Base-by-base conservation (phyloP, 2,329 filamentous ascomycete species). In the Sphaerulina musiva region DNA sequence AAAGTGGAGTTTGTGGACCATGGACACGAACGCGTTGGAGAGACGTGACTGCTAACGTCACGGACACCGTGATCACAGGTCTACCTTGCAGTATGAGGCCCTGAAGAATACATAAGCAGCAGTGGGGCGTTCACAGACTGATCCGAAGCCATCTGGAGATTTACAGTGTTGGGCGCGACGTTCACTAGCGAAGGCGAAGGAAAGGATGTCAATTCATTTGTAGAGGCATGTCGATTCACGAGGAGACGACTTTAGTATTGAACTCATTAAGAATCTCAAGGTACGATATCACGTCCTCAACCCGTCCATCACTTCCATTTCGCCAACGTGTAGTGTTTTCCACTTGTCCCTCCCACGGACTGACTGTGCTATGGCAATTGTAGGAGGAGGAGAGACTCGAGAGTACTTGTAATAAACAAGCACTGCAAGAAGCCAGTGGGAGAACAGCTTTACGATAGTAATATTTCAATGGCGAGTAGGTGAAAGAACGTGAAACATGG, bases 1-100 rank as follows among this genome's bases (percentile, higher is more conserved):
- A 53, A 42, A 38, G 48, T 51, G 10, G 29, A 46, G 20, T 39
- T 51, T 32, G 34, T 51, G 34, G 48, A 51, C 10, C 48, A 50
- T n/a, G 48, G 48, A 14, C 39, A 51, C 9, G 48, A 40, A 20
- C 39, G 45, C 20, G 32, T 51, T n/a, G 41, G 41, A 6, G 17
- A 42, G 2, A 46, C 32, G 32, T 51, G 44, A 52, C 20, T 8
- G 26, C 8, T 3, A 38, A 11, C 10, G 10, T 38, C 10, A n/a
- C 10, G 34, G 34, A n/a, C 2, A 38, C 8, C 6, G 8, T 11
- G 12, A 38, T 38, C 6, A 38, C 10, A 38, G 26, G 26, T 6
- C 26, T 29, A 29, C 26, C 26, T 29, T 29, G 26, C 26, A 10
- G 8, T 2, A 38, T 38, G 34, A 38, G 12, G 34, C 34, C 10